A percentile compares a stretch with the other conserved stretches of the same genome.
Conservation (phyloP, 441 rosid genomes). For the Hypseocharis bilobata region DNA sequence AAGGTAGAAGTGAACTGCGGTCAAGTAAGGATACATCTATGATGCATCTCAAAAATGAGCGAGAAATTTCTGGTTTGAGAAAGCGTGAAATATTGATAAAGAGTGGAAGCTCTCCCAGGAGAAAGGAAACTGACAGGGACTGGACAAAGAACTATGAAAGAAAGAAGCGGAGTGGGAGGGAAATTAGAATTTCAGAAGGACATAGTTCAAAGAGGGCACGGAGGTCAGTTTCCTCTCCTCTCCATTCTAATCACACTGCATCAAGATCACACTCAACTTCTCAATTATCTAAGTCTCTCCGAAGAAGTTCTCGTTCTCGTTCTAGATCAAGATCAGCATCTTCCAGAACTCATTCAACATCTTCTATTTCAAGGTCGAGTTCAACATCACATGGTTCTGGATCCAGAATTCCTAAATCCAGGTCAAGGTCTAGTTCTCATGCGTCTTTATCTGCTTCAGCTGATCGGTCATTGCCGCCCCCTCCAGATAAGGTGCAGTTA, state of each 20-base stretch:
- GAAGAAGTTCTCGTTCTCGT: conserved; percentile 12
- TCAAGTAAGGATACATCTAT: conserved; percentile 19
- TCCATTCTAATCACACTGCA: conserved; percentile 20
- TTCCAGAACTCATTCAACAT: conserved; percentile 20
- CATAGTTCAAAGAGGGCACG: conserved; percentile 26
- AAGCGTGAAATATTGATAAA: conserved; percentile 16
- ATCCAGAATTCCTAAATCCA: conserved; percentile 21
- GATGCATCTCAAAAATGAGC: conserved; percentile 14
- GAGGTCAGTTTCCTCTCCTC: conserved; percentile 24
- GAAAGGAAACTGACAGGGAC: conserved; percentile 19
- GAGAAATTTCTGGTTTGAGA: conserved; percentile 20
- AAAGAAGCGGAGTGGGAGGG: conserved; percentile 27
- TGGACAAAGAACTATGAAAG: conserved; percentile 17
- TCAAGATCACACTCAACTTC: conserved; percentile 23
- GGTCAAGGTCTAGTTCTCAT: conserved; percentile 25
- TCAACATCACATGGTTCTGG: conserved; percentile 20
- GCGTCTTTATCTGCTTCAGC: conserved; percentile 29
- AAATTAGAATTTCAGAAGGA: conserved; percentile 20
- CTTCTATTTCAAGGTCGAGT: conserved; percentile 26
- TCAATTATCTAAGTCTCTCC: conserved; percentile 20
- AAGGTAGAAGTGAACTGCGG: conserved; percentile 19
- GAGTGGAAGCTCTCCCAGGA: conserved; percentile 19
- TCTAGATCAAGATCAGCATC: conserved; percentile 31
- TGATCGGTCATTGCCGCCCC: conserved; percentile 22
- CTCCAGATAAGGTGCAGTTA: conserved; percentile 26